Base-by-base conservation (phyloP, 73 alveolate species). In the Durusdinium trenchii region DNA sequence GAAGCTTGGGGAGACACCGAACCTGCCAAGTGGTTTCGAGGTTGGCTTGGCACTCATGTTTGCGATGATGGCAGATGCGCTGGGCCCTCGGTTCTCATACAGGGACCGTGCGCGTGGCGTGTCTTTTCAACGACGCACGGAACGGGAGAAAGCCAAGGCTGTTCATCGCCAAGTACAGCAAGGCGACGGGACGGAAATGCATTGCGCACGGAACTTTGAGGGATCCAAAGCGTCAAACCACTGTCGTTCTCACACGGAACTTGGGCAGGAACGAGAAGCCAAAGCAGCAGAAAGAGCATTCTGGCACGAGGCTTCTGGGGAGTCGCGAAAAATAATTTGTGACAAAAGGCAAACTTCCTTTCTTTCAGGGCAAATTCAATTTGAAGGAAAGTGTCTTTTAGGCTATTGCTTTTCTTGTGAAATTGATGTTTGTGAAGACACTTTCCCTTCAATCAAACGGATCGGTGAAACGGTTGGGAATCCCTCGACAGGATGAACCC, bases 21-120 rank as follows among this genome's bases (percentile, higher is more conserved):
- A n/a, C n/a, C n/a, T n/a, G n/a, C n/a, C 32, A 6, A 28, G 42
- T 38, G 2, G 46, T 54, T 69, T 6, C 89, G 54, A 91, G 97
- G 97, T 91, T 12, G 97, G 97, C 45, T 28, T 91, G 30, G 97
- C 97, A 54, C 50, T 91, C 57, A 91, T 91, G 97, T 91, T 91
- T 51, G 97, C 97, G 71, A 91, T 91, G 97, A 91, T 91, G 97
- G 97, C 97, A n/a, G 97, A 91, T 51, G 97, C 97, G 97, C 60
- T 9, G n/a, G 3, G 46, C 10, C 60, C 97, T 69, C 50, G 36
- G 61, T 46, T 71, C 4, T 30, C 64, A 12, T 54, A 12, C 64
- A 54, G 64, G 81, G 73, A 60, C 18, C 42, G 43, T 67, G 81
- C 43, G 81, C 81, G 36, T 67, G 42, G n/a, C 81, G 43, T n/a